Base-by-base conservation (phyloP, 2,329 filamentous ascomycete genomes). In the Stromatinia cepivora region DNA sequence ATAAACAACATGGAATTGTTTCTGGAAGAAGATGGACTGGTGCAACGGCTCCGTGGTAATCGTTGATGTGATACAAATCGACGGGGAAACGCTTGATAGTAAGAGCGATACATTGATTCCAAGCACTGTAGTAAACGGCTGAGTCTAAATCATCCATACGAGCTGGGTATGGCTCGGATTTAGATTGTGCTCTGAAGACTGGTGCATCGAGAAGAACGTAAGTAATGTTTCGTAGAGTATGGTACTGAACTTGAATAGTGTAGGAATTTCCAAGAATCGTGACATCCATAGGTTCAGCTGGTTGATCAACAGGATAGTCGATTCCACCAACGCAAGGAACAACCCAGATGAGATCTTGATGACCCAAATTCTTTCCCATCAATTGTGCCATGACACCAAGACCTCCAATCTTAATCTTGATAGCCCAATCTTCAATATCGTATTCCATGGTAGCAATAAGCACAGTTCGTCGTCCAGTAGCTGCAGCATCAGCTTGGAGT, bases 381-480 rank as follows among this genome's bases (percentile, higher is more conserved):
- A 90, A 80, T 73, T 89, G 86, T 46, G 88, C 88, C 88, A 91
- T 91, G 71, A 90, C 88, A 77, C 88, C 88, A 6, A 91, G 81
- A 71, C 88, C 88, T 70, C 88, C 88, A 59, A 91, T 91, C 79
- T 91, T 91, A 79, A 91, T 88, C 78, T 89, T 90, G 79, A 91
- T 88, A 5, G 79, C 83, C 86, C 88, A 90, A 76, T 91, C 88
- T 68, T 88, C 86, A 71, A 91, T 90, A 71, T 90, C 87, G 78
- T 91, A 91, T 77, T 91, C 88, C 86, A 91, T 90, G 9, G 88
- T 90, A 17, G 87, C 88, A 66, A 91, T 89, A 31, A 91, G 82
- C 2, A 90, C 85, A 45, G 84, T 89, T n/a, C 86, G 81, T 42
- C 70, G 63, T 8, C 52, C 42, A 28, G 61, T 48, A 10, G 42